Base-by-base conservation (phyloP, 768 basidiomycete species). In the Vararia minispora region DNA sequence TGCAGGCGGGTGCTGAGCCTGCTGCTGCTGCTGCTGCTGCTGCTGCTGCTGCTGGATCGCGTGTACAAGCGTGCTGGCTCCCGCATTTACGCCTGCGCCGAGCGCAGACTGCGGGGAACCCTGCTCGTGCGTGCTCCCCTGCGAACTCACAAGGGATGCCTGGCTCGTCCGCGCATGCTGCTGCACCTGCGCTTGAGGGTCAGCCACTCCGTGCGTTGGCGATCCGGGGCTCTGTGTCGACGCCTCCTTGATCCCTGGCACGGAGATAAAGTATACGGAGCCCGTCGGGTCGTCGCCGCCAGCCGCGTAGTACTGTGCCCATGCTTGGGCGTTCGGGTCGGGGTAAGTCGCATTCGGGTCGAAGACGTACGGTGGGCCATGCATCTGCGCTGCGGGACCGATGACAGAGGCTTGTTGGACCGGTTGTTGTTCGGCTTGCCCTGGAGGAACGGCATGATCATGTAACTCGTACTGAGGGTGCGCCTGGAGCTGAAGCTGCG, bases 251-350 rank as follows among this genome's bases (percentile, higher is more conserved):
- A 88, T 65, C 2, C 83, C 85, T 6, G 84, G 85, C 1, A 88
- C 74, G 2, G 74, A 76, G 34, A 80, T 58, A 49, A 90, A 90
- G 59, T 90, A 90, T 27, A 88, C 80, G 6, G 79, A 64, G 7
- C 87, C 87, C 5, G 80, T 74, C 0, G 65, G 56, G 42, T 88
- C 86, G 32, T 58, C 72, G 3, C 86, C 86, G 18, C 87, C 87
- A 42, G 79, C 73, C 1, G 78, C 76, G 52, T 89, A 89, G 57
- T 90, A 90, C 47, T 76, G 71, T 5, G 83, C 86, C 86, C 86
- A 89, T 0, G 81, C 82, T 52, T 88, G 85, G 16, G 79, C 84
- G 45, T 86, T 86, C 39, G 76, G 72, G 54, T 90, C 86, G 12
- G 74, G 58, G 48, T 90, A 90, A 16, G 74, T 75, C 34, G 64